Base-by-base conservation (phyloP, 2,329 filamentous ascomycete species). In the Mollisia scopiformis region DNA sequence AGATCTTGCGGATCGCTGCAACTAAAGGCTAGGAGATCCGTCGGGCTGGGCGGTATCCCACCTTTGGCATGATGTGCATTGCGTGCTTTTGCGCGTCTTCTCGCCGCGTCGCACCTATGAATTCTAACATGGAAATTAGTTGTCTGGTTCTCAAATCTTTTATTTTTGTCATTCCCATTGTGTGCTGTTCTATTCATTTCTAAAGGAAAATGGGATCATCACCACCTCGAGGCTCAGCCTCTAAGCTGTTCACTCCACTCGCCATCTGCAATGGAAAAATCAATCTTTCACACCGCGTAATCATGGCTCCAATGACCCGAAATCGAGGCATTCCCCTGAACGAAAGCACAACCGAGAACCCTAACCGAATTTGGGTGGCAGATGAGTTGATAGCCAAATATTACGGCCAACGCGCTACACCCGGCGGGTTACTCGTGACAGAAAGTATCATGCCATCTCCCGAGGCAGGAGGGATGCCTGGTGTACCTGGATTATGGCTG, bases 401-500 rank as follows among this genome's bases (percentile, higher is more conserved):
- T 72, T 84, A 84, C 69, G 69, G 71, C 41, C 82, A 85, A 68
- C 78, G 83, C 19, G 80, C 77, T 43, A 78, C 76, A n/a, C 79
- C 80, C 6, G 82, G 83, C 23, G 84, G 82, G 1, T 74, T 89
- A 2, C 72, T 88, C 47, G 80, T 88, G 65, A 82, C 81, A 6
- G 86, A 88, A 71, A 84, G 78, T 0, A 83, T 83, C 5, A 75
- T 81, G 37, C 82, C 86, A 67, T 79, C 81, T 54, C 66, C 75
- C 6, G 75, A 75, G 67, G 78, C 73, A 43, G 79, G 79, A 46
- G 79, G 79, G 25, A 80, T 78, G 66, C 68, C 75, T 46, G 79
- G 84, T 62, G 77, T 81, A 1, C 85, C 88, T 0, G 86, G 85
- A 23, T 83, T 88, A 67, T 87, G 78, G 69, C 82, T 71, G 19